Percentiles rank a stretch among this genome's conserved stretches.
These are phyloP conservation scores for Sherardia arvensis DNA, from an alignment of 257 asterid genomes.

Conservation along the genomic window DNA sequence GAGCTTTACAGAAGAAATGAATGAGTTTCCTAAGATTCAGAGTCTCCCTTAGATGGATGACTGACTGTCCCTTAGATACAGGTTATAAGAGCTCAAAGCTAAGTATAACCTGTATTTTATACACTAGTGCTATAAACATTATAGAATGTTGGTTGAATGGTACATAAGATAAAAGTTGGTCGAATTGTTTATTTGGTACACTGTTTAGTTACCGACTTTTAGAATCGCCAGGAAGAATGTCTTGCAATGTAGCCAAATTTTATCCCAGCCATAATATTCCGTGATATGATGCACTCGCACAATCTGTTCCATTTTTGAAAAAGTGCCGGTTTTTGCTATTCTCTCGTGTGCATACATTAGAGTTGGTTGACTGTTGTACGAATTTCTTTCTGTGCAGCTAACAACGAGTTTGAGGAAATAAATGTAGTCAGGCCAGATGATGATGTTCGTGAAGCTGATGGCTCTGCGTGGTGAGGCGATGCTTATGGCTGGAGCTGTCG, in stretches of 20 bases:
- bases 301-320: neutral
- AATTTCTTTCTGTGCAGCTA: slow-evolving; percentile 30
- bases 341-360: neutral
- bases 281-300: neutral
- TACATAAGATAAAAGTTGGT: neutral
- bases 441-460: slow-evolving; percentile 40
- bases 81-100: neutral
- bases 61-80: neutral
- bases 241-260: neutral
- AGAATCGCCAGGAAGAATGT: neutral
- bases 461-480: slow-evolving; percentile 31
- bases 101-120: neutral
- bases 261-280: neutral
- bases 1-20: neutral
- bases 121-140: neutral
- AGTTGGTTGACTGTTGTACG: neutral
- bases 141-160: neutral
- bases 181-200: neutral
- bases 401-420: slow-evolving; percentile 60
- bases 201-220: neutral
- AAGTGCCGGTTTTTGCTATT: neutral
- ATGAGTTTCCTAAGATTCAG: neutral
- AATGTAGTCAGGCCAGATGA: slow-evolving; percentile 48
- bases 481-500: neutral
- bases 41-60: neutral